Conservation (phyloP, 805 yeast genomes). For the Wickerhamiella alocasiicola region DNA sequence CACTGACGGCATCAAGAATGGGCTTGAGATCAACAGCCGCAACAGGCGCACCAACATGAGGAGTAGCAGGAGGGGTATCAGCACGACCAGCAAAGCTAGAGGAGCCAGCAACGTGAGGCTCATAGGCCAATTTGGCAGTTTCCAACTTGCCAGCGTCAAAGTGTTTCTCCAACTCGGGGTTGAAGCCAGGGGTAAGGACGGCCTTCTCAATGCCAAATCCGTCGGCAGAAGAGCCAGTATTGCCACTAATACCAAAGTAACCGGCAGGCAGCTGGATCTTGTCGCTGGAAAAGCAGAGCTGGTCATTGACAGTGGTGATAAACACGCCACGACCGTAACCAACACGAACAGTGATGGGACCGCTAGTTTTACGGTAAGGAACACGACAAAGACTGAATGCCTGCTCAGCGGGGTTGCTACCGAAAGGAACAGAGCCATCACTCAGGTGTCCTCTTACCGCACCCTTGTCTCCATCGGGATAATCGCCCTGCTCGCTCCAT, state of each 20-base stretch:
- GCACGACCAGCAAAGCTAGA: background rate
- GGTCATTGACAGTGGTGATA: conserved; percentile 30
- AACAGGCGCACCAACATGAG: background rate
- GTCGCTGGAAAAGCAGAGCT: conserved; percentile 27
- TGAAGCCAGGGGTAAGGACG: conserved; percentile 14
- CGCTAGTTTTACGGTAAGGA: conserved; percentile 26
- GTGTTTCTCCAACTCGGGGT: conserved; percentile 13
- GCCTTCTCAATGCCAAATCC: conserved; percentile 14
- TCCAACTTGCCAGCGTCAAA: conserved; percentile 12
- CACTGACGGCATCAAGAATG: background rate
- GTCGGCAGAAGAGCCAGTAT: conserved; percentile 17
- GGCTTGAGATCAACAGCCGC: background rate
- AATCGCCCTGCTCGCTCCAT: conserved; percentile 16
- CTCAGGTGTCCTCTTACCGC: conserved; percentile 31
- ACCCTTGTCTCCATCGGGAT: conserved; percentile 20
- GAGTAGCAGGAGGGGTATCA: background rate
- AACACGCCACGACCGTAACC: conserved; percentile 25
- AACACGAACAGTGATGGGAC: conserved; percentile 23
- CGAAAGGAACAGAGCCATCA: conserved; percentile 27
- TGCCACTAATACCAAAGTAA: conserved; percentile 28
- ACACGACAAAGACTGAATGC: conserved; percentile 29
- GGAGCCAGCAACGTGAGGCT: conserved; percentile 6
- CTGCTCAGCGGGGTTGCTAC: conserved; percentile 21
- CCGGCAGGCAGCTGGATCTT: conserved; percentile 26
- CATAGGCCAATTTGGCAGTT: background rate